Evolutionary conservation across 1,139 yeast species (phyloP).

Genomic region (Pichia sp.): DNA sequence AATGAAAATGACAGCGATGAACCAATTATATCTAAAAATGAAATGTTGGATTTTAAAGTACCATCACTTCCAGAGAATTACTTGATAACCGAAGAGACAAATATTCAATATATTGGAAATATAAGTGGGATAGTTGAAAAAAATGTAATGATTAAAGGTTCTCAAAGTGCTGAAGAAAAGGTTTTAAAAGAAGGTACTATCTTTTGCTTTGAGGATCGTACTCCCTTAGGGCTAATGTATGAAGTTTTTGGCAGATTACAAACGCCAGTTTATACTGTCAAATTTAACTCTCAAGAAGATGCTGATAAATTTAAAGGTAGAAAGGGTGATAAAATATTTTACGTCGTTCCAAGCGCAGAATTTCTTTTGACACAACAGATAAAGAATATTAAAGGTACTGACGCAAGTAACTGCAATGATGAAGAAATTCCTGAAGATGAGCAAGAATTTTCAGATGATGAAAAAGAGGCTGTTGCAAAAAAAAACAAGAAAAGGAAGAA

Average conservation of each 20-base stretch:
- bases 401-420: constrained; percentile 91
- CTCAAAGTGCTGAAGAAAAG: constrained; percentile 78
- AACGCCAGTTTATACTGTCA: constrained; percentile 75
- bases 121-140: constrained; percentile 65
- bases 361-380: constrained; percentile 73
- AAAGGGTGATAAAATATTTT: constrained; percentile 58
- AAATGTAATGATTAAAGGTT: constrained; percentile 66
- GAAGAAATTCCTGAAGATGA: constrained; percentile 92
- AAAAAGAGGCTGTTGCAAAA: constrained; percentile 64
- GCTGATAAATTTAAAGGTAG: constrained; percentile 38
- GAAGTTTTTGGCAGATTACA: constrained; percentile 91
- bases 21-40: constrained; percentile 77
- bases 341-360: constrained; percentile 75
- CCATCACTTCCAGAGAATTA: constrained; percentile 68
- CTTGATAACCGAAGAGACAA: constrained; percentile 48
- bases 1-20: constrained; percentile 41
- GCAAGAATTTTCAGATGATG: constrained; percentile 94
- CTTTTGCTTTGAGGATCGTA: constrained; percentile 68
- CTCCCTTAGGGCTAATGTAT: constrained; percentile 71
- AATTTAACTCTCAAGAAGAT: constrained; percentile 52
- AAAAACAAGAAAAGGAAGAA: constrained; percentile 49
- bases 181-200: constrained; percentile 79
- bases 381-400: constrained; percentile 73
- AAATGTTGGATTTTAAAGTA: constrained; percentile 60
- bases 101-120: constrained; percentile 70